Percentiles rank a stretch among this genome's conserved stretches.
Evolutionary conservation across 176 grass and related monocot species (phyloP).

Genomic region (Elymus sibiricus): DNA sequence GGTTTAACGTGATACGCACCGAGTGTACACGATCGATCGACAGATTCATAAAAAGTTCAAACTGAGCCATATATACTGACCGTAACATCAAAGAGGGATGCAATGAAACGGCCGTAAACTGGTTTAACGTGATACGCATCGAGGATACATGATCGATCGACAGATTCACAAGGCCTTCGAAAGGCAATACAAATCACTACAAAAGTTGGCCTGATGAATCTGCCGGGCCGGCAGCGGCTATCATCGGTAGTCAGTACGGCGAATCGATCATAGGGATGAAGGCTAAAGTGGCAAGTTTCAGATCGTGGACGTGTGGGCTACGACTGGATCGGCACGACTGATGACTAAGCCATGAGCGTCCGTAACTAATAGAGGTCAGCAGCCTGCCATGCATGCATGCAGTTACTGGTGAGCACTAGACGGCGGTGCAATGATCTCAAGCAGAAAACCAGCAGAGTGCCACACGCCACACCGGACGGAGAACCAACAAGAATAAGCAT

Average conservation of each 20-base stretch:
- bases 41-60: no score
- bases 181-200: neutral
- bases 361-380: neutral
- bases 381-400: neutral
- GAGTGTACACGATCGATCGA: no score
- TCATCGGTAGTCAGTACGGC: neutral
- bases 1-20: no score
- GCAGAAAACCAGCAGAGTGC: no score
- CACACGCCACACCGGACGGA: neutral
- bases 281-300: neutral
- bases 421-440: neutral
- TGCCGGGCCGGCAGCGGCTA: neutral
- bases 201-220: neutral
- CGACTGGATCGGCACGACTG: neutral
- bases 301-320: neutral
- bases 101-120: no score
- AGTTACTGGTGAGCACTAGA: neutral
- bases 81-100: no score
- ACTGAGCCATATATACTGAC: no score
- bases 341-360: neutral
- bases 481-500: neutral
- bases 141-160: no score
- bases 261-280: neutral
- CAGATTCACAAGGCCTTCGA: no score
- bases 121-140: no score